Evolutionary conservation across 1,139 yeast species (phyloP), one percentile per base, ranked within the genome.

Genomic region (Yamadazyma oceani): DNA sequence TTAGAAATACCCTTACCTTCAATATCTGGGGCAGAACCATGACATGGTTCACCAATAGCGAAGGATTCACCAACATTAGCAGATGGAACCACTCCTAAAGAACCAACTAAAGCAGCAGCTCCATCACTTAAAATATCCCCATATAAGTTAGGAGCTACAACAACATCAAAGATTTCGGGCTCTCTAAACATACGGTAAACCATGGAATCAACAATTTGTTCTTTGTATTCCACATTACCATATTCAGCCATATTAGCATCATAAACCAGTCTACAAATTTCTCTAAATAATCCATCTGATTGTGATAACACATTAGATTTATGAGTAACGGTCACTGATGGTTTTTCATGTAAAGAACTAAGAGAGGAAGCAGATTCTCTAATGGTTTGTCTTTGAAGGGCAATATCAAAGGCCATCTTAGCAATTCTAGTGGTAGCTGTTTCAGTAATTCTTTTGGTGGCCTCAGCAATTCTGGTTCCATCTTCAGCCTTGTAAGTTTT

Each of bases 21-120:
- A 50, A 92, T 92, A 63, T 92, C 98, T 39, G 98, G 98, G 40
- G 98, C 98, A 43, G 96, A 86, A 44, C 98, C 98, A 67, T 92
- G 98, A 63, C 97, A 90, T 57, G 98, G 98, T 69, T 92, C 98
- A 62, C 98, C 98, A 61, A 92, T 89, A 48, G 95, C 97, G 58
- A 92, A 92, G 61, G 75, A 69, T 58, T 89, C 96, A 56, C 98
- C 98, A 41, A 92, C 98, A 58, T 92, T 92, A 48, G 97, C 97
- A 41, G 95, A 85, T 54, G 98, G 98, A 44, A 94, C 97, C 42
- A 92, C 96, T 59, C 98, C 98, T 48, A 92, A 78, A 23, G 98
- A 92, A 36, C 98, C 98, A 32, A 92, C 98, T 44, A 92, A 78
- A 19, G 98, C 98, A 54, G 98, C 98, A 40, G 98, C 98, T 65